phyloP scores from a whole-genome alignment of 2,329 filamentous ascomycete species.

The Aspergillus brunneoviolaceus region DNA sequence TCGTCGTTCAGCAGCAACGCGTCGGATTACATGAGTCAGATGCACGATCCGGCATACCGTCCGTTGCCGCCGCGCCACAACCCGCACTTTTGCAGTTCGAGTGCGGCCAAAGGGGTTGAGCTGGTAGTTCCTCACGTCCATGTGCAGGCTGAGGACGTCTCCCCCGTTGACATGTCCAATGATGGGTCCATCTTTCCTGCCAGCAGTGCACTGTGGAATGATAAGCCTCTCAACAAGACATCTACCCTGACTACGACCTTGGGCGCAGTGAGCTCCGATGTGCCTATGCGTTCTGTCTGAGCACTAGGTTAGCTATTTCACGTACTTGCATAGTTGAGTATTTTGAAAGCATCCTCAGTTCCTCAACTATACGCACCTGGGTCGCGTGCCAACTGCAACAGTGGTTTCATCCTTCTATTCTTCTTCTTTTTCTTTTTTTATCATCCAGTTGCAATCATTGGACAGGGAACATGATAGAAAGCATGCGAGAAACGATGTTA shows the following conservation, averaged over 20 bases:
- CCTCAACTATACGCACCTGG: background rate
- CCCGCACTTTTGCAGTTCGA: slow-evolving; percentile 35
- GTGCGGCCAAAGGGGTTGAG: slow-evolving; percentile 36
- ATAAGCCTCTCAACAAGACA: slow-evolving; percentile 14
- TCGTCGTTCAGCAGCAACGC: slow-evolving; percentile 41
- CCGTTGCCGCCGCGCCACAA: slow-evolving; percentile 44
- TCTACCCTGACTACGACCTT: slow-evolving; percentile 11
- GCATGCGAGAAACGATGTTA: background rate
- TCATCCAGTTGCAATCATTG: background rate
- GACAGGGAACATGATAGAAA: background rate
- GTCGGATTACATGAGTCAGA: slow-evolving; percentile 32
- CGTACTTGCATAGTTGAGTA: background rate
- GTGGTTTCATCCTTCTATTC: background rate
- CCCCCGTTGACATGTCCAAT: slow-evolving; percentile 21
- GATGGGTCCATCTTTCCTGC: slow-evolving; percentile 31
- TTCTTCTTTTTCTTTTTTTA: background rate
- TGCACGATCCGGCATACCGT: slow-evolving; percentile 31
- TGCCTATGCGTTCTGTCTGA: slow-evolving; percentile 1
- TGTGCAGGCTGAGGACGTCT: slow-evolving; percentile 14
- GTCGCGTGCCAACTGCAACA: background rate
- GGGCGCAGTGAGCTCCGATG: slow-evolving; percentile 1
- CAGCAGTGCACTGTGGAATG: slow-evolving; percentile 30
- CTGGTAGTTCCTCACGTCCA: slow-evolving; percentile 43
- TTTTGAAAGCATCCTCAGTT: background rate
- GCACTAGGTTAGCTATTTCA: background rate